Conservation (phyloP, 2,329 filamentous ascomycete genomes). For the Trichoderma breve region DNA sequence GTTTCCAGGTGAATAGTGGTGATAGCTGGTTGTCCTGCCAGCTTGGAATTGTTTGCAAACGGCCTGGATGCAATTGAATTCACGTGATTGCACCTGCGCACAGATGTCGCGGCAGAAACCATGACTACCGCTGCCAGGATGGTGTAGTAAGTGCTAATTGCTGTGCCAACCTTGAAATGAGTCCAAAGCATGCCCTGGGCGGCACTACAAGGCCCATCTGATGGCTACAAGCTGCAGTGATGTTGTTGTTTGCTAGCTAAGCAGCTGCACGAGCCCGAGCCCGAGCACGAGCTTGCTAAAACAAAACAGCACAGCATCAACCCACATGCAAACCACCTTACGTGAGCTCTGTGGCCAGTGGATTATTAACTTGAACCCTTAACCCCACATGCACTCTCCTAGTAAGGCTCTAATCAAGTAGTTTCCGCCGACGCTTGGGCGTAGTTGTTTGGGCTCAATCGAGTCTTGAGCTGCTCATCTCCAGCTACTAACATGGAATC, state of each 20-base stretch:
- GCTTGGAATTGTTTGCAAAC: neutral
- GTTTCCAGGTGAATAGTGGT: neutral
- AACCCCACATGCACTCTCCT: neutral
- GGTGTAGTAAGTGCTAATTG: neutral
- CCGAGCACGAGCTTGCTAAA: neutral
- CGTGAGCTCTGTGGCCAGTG: neutral
- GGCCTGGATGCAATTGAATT: neutral
- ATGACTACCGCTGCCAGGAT: neutral
- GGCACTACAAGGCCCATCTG: neutral
- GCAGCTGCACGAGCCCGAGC: neutral
- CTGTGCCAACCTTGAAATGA: neutral
- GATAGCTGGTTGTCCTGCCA: neutral
- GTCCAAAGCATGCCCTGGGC: neutral
- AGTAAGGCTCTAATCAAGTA: neutral
- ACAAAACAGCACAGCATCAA: neutral
- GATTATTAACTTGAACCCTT: neutral
- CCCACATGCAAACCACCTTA: neutral
- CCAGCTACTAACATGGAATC: neutral
- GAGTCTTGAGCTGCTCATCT: neutral
- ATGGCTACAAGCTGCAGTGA: neutral
- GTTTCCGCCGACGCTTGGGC: neutral
- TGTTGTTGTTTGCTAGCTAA: neutral
- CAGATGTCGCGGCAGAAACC: neutral
- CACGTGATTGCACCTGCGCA: constrained; percentile 6
- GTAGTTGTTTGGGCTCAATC: neutral